Percentiles rank a stretch among this genome's conserved stretches.
phyloP scores from a whole-genome alignment of 148 eudicot species.

The Persicaria maculosa region DNA sequence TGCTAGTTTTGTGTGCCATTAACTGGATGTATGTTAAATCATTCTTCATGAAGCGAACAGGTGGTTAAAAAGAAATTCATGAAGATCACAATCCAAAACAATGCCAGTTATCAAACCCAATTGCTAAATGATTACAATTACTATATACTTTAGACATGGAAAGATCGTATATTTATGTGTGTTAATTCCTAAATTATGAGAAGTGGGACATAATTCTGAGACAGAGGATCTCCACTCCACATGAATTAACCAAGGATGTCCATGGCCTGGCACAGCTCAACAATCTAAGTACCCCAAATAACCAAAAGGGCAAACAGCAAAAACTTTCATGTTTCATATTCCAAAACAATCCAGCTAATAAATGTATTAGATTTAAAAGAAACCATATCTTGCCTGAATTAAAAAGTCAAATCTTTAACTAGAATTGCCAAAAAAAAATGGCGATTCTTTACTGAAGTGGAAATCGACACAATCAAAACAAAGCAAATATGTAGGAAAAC shows the following conservation, averaged over 20 bases:
- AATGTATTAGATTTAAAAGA: too few species aligned
- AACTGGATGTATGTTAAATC: background rate
- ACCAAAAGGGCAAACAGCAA: background rate
- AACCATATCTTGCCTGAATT: too few species aligned
- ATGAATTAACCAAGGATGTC: too few species aligned
- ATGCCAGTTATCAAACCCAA: background rate
- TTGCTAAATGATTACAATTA: background rate
- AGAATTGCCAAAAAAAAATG: background rate
- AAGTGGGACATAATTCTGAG: too few species aligned
- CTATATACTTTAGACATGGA: background rate
- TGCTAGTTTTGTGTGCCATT: background rate
- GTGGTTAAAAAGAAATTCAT: background rate
- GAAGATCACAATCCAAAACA: background rate
- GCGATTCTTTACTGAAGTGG: background rate
- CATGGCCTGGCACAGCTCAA: too few species aligned
- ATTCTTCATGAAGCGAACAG: background rate
- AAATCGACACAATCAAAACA: background rate
- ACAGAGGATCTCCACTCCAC: too few species aligned
- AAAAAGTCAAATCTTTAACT: background rate
- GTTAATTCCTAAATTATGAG: too few species aligned
- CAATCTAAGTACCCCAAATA: background rate
- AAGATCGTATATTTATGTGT: background rate
- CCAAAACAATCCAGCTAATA: too few species aligned
- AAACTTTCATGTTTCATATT: too few species aligned
- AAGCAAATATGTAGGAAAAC: background rate